These are phyloP conservation scores for Xylaria sp. DNA, from an alignment of 495 filamentous ascomycete species.

Conservation along the genomic window DNA sequence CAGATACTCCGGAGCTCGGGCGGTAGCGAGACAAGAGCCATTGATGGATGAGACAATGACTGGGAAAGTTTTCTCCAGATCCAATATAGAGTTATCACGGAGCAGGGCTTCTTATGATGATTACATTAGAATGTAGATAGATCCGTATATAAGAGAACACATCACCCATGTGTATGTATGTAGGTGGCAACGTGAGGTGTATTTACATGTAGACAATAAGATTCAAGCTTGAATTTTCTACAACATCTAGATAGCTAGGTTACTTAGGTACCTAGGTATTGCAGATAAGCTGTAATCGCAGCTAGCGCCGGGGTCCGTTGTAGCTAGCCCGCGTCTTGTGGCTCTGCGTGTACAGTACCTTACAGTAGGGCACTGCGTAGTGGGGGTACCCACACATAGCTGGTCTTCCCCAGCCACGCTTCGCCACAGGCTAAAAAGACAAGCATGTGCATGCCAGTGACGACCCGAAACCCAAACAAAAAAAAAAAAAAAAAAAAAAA, in stretches of 20 bases:
- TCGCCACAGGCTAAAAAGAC: too few species aligned
- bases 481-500: neutral
- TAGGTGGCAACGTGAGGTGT: slow-evolving; percentile 11
- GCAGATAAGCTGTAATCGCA: neutral
- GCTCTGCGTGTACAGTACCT: too few species aligned
- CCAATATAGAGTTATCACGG: neutral
- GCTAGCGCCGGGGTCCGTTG: too few species aligned
- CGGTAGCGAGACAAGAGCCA: slow-evolving; percentile 43
- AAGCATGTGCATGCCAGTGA: too few species aligned
- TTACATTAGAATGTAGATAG: neutral
- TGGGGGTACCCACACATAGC: too few species aligned
- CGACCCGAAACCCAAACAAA: too few species aligned
- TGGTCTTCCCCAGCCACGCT: too few species aligned
- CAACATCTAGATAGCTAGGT: slow-evolving; percentile 13
- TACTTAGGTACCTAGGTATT: neutral
- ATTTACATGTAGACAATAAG: neutral
- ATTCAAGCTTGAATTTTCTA: slow-evolving; percentile 20
- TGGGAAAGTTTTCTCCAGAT: neutral
- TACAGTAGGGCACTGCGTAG: too few species aligned
- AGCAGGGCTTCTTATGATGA: neutral
- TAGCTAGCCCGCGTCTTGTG: too few species aligned
- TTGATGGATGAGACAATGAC: neutral
- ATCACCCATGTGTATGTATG: too few species aligned
- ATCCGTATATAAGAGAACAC: neutral
- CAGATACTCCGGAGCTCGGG: slow-evolving; percentile 69